Percentiles rank a stretch among this genome's conserved stretches.
Evolutionary conservation across 805 yeast species (phyloP).

Genomic region (Zygoascus tannicola): DNA sequence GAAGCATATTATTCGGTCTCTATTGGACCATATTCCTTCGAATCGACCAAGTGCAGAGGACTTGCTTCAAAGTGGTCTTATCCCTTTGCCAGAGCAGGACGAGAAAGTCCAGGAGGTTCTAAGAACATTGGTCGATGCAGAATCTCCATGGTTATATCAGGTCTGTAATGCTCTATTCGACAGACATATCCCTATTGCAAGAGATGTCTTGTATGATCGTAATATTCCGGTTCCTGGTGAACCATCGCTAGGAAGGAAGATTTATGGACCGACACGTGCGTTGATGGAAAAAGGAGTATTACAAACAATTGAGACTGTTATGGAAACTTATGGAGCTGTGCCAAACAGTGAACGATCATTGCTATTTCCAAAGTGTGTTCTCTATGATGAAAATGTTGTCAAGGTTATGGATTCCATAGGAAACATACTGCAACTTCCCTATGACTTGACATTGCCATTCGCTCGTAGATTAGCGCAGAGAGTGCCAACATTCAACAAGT

Average conservation of each 20-base stretch:
- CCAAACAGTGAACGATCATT: slow-evolving; percentile 57
- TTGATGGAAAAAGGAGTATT: not conserved
- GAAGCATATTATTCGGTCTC: slow-evolving; percentile 51
- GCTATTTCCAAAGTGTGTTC: slow-evolving; percentile 75
- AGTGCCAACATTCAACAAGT: slow-evolving; percentile 45
- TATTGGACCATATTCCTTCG: slow-evolving; percentile 72
- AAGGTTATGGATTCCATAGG: slow-evolving; percentile 83
- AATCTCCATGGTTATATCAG: slow-evolving; percentile 90
- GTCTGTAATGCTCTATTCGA: slow-evolving; percentile 79
- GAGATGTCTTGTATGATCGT: slow-evolving; percentile 71
- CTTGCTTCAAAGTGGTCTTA: slow-evolving; percentile 66
- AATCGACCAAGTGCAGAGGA: slow-evolving; percentile 73
- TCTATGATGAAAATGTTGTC: slow-evolving; percentile 59
- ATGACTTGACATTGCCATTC: slow-evolving; percentile 81
- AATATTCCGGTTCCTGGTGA: slow-evolving; percentile 6
- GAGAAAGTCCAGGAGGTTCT: slow-evolving; percentile 82
- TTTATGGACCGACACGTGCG: slow-evolving; percentile 41
- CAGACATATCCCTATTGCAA: slow-evolving; percentile 76
- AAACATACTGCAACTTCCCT: slow-evolving; percentile 77
- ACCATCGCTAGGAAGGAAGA: slow-evolving; percentile 16
- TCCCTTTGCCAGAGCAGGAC: slow-evolving; percentile 87
- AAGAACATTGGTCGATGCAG: slow-evolving; percentile 74
- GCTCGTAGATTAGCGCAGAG: slow-evolving; percentile 73
- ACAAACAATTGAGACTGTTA: slow-evolving; percentile 41
- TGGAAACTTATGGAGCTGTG: slow-evolving; percentile 78